Base-by-base conservation (phyloP, 2,329 filamentous ascomycete genomes). In the Anisogramma anomala region DNA sequence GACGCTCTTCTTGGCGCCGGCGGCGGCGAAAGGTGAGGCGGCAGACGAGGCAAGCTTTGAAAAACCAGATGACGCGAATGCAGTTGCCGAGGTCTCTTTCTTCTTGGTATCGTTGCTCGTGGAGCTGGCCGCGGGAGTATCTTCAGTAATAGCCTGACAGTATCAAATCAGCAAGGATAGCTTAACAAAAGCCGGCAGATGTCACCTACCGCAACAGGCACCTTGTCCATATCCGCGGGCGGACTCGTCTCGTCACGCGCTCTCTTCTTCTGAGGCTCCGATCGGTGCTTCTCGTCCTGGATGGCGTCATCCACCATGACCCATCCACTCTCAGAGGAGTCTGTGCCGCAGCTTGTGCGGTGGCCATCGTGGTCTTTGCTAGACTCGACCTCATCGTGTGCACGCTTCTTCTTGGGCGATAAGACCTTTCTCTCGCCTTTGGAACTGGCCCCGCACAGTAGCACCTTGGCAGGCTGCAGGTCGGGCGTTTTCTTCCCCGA, bases 1-100 rank as follows among this genome's bases (percentile, higher is more conserved):
- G 8, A 66, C 54, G 48, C 66, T 71, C 25, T 64, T 62, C 49
- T 68, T 65, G 5, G 25, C 57, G 30, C 70, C 71, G 33, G 81
- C 54, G 14, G 66, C 57, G 28, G 76, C 75, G 54, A 84, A 84
- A 0, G 77, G 77, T 3, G 81, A 85, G 19, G 71, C 63, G 27
- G 66, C 64, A 4, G 74, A 71, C 18, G 71, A 64, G 6, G 79
- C 70, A 41, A 85, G 72, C 39, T 79, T 76, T 39, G 79, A 74
- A 53, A 87, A 78, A 14, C 72, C 74, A 3, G 82, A 87, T 35
- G 68, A 69, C 17, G 76, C 75, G 57, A 87, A 87, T 5, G 79
- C 74, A 8, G 73, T 72, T 10, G 67, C 47, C 6, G 80, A 76
- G 14, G 74, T 71, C 38, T 58, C 55, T 26, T 49, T 45, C 22